Evolutionary conservation across 257 asterid genomes (phyloP).

Genomic region (Handroanthus guayacan): DNA sequence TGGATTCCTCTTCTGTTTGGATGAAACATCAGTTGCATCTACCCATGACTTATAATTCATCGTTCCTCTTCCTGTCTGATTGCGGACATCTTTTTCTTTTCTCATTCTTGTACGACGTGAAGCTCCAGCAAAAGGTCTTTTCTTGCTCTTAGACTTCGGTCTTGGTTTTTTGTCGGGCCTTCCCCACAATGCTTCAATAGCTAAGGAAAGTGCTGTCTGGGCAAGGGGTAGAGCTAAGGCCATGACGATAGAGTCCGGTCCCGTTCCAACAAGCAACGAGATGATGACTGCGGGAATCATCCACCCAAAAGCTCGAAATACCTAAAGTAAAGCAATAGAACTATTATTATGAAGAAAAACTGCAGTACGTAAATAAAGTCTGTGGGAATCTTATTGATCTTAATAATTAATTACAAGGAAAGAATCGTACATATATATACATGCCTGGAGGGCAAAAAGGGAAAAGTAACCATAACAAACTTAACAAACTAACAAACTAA

Average conservation of each 20-base stretch:
- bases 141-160: slow-evolving; percentile 52
- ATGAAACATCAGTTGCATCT: slow-evolving; percentile 45
- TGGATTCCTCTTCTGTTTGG: slow-evolving; percentile 31
- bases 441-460: too few relatives aligned
- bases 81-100: slow-evolving; percentile 42
- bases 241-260: slow-evolving; percentile 63
- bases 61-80: slow-evolving; percentile 43
- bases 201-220: slow-evolving; percentile 70
- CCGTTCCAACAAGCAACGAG: slow-evolving; percentile 65
- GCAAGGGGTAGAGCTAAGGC: slow-evolving; percentile 86
- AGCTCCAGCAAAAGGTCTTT: slow-evolving; percentile 40
- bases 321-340: slow-evolving; percentile 59
- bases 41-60: slow-evolving; percentile 61
- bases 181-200: slow-evolving; percentile 59
- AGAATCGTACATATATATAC: too few relatives aligned
- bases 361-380: too few relatives aligned
- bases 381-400: too few relatives aligned
- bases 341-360: too few relatives aligned
- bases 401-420: too few relatives aligned
- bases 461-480: too few relatives aligned
- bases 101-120: slow-evolving; percentile 37
- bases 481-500: too few relatives aligned
- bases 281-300: slow-evolving; percentile 76
- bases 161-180: slow-evolving; percentile 45
- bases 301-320: slow-evolving; percentile 81